A percentile compares a stretch with the other conserved stretches of the same genome.
phyloP scores from a whole-genome alignment of 1,284 basidiomycete genomes.

The Fomitopsis betulina region DNA sequence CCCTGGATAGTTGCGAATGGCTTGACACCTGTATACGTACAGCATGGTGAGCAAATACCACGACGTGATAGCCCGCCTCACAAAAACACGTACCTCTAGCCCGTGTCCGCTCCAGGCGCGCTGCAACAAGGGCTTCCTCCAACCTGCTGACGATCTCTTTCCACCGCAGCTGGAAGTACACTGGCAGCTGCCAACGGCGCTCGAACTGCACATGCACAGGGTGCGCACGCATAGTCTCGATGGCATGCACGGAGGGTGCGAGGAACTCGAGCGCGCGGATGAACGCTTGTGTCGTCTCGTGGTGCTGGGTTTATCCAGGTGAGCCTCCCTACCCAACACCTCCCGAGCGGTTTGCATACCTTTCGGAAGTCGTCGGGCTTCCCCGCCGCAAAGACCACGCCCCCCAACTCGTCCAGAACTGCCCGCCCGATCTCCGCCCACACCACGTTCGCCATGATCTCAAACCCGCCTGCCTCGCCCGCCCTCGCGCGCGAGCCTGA shows the following conservation, averaged over 20 bases:
- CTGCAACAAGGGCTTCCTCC: constrained; percentile 59
- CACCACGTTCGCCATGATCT: constrained; percentile 82
- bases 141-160: constrained; percentile 83
- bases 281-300: constrained; percentile 81
- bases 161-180: constrained; percentile 98
- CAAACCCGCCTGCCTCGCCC: constrained; percentile 42
- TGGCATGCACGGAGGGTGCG: constrained; percentile 70
- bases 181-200: constrained; percentile 90
- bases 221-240: constrained; percentile 70
- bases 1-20: constrained; percentile 61
- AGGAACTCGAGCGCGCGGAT: constrained; percentile 81
- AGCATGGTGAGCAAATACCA: background rate
- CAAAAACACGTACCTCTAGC: constrained; percentile 31
- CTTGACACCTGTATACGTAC: constrained; percentile 13
- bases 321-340: background rate
- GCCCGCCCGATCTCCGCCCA: constrained; percentile 82
- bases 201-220: constrained; percentile 72
- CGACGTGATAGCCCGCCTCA: background rate
- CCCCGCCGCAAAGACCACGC: constrained; percentile 84
- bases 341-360: constrained; percentile 38
- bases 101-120: constrained; percentile 37
- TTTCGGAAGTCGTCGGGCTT: constrained; percentile 86
- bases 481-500: constrained; percentile 24
- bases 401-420: constrained; percentile 82
- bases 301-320: constrained; percentile 47